Evolutionary conservation across 176 grass and related monocot species (phyloP).

Genomic region (Saccharum officinarum): DNA sequence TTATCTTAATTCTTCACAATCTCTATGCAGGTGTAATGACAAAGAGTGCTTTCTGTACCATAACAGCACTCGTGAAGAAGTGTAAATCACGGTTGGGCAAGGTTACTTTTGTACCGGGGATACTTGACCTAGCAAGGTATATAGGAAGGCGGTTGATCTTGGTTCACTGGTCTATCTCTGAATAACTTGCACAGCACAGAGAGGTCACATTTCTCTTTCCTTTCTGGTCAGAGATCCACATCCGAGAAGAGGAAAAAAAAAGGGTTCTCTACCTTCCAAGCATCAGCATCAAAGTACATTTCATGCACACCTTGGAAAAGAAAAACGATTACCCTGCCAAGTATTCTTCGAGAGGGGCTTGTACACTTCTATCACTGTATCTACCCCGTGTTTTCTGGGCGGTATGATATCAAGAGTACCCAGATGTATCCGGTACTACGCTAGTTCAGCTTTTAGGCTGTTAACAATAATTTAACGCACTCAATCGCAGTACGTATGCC

Average conservation of each 20-base stretch:
- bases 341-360: background rate
- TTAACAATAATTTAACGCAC: background rate
- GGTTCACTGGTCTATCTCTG: background rate
- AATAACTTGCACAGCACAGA: background rate
- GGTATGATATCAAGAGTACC: background rate
- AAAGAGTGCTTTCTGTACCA: background rate
- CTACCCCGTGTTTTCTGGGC: background rate
- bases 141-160: background rate
- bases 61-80: background rate
- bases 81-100: background rate
- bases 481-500: background rate
- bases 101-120: background rate
- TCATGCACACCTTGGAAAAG: background rate
- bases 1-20: background rate
- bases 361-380: background rate
- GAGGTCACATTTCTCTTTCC: background rate
- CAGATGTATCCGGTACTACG: background rate
- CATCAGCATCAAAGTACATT: constrained; percentile 27
- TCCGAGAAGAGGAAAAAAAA: constrained; percentile 26
- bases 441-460: background rate
- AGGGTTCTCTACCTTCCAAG: constrained; percentile 6
- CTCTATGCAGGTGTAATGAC: background rate
- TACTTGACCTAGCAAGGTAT: background rate
- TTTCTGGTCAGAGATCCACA: constrained; percentile 36
- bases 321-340: background rate